Base-by-base conservation (phyloP, 805 yeast genomes). In the Starmerella sp. region DNA sequence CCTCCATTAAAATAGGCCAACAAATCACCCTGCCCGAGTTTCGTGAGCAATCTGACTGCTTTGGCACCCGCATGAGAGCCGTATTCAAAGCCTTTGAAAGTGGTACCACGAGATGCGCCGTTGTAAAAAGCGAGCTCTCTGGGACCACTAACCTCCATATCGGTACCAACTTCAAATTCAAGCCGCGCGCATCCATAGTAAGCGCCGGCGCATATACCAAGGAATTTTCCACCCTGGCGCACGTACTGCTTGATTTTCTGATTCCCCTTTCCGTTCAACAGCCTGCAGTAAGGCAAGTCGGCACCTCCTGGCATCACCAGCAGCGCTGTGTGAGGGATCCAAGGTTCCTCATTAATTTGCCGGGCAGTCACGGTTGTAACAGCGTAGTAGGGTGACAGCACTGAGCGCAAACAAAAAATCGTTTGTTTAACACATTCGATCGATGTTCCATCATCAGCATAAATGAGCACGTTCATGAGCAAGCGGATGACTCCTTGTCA, bases 281-380 rank as follows among this genome's bases (percentile, higher is more conserved):
- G 79, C 52, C 75, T 73, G 59, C 95, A 86, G 61, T 83, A 80
- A 0, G 97, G 97, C 51, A 88, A 71, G 66, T 93, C 98, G 0
- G 97, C 97, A 7, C 99, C 99, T 4, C 98, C 99, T 0, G 98
- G 99, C 31, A 93, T 68, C 1, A 89, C 95, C 44, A 93, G 66
- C 59, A 86, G 72, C 0, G 95, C 73, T 0, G 97, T 86, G 63
- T 86, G 86, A 7, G 78, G 63, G 59, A 77, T 76, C 99, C 98
- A 93, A 0, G 98, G 97, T 63, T 93, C 97, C 29, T 79, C 76
- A 51, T 77, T 69, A 17, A 93, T 65, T 0, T 84, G 78, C 14
- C 71, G 67, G 15, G 85, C 80, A 35, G 81, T 79, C 0, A 87
- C 83, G 1, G 85, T 76, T 17, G 81, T 73, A 4, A 93, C 96